Percentiles rank a stretch among this genome's conserved stretches.
Evolutionary conservation across 768 basidiomycete species (phyloP).

Genomic region (Clathrus columnatus): DNA sequence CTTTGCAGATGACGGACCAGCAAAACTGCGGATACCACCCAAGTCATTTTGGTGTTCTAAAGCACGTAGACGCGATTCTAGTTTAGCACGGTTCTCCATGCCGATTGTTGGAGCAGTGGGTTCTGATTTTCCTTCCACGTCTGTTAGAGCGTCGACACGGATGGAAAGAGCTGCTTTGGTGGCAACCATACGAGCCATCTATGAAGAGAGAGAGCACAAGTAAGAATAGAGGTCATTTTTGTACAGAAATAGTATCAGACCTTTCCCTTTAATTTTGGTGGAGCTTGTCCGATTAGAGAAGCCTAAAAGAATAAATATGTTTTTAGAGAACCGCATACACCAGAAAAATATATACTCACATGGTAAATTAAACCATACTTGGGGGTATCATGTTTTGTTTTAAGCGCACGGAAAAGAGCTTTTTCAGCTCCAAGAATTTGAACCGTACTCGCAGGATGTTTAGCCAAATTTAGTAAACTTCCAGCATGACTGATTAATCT

Average conservation of each 20-base stretch:
- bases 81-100: conserved; percentile 86
- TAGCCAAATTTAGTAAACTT: conserved; percentile 58
- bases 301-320: conserved; percentile 40
- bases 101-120: conserved; percentile 78
- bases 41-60: conserved; percentile 79
- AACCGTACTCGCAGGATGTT: conserved; percentile 72
- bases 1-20: conserved; percentile 39
- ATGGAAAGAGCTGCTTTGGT: conserved; percentile 97
- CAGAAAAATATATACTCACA: conserved; percentile 34
- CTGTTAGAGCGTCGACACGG: conserved; percentile 94
- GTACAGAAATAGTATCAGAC: conserved; percentile 31
- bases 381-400: conserved; percentile 89
- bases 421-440: conserved; percentile 75
- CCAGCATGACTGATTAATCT: conserved; percentile 69
- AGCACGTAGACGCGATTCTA: conserved; percentile 86
- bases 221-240: no score
- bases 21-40: conserved; percentile 59
- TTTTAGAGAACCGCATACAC: background rate
- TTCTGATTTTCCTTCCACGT: conserved; percentile 84
- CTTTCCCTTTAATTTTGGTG: conserved; percentile 97
- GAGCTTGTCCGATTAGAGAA: conserved; percentile 92
- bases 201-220: conserved; percentile 6
- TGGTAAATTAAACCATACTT: conserved; percentile 99
- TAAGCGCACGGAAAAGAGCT: conserved; percentile 66
- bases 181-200: conserved; percentile 99